Evolutionary conservation across 1,284 basidiomycete genomes (phyloP).

Genomic region (Cutaneotrichosporon sp.): DNA sequence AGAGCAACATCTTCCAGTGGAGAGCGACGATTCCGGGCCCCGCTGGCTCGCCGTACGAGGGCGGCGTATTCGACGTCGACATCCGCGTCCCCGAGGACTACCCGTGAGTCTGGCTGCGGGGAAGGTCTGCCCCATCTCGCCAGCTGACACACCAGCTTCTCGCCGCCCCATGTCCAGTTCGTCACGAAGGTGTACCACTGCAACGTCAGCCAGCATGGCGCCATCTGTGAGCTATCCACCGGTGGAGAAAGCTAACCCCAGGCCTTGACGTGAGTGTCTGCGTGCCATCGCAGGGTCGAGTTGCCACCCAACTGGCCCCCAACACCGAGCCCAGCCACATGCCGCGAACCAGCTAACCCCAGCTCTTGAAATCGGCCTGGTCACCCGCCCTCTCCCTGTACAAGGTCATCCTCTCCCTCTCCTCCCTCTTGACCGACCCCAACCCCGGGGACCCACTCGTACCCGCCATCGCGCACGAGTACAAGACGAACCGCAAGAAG

Average conservation of each 20-base stretch:
- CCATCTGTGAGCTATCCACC: constrained; percentile 48
- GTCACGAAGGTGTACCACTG: constrained; percentile 89
- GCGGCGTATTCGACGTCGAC: constrained; percentile 76
- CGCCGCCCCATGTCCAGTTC: constrained; percentile 76
- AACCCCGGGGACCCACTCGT: constrained; percentile 81
- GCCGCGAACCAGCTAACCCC: constrained; percentile 32
- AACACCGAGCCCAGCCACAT: neutral
- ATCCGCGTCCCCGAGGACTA: constrained; percentile 74
- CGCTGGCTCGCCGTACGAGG: constrained; percentile 82
- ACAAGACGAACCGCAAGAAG: constrained; percentile 84
- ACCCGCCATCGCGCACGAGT: constrained; percentile 65
- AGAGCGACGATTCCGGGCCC: constrained; percentile 75
- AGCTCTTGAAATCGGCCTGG: constrained; percentile 87
- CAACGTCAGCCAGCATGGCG: constrained; percentile 73
- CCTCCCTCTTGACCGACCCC: constrained; percentile 94
- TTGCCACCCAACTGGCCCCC: neutral
- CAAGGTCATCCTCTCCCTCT: constrained; percentile 92
- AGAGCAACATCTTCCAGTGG: constrained; percentile 63
- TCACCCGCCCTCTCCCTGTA: constrained; percentile 85
- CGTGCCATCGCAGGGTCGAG: neutral
- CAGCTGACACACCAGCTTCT: constrained; percentile 62
- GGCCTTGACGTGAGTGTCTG: constrained; percentile 48
- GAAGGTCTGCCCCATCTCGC: neutral
- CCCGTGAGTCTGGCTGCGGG: constrained; percentile 60
- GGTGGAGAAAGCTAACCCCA: constrained; percentile 21